Evolutionary conservation across 805 yeast species (phyloP).

Genomic region (Hanseniaspora lindneri): DNA sequence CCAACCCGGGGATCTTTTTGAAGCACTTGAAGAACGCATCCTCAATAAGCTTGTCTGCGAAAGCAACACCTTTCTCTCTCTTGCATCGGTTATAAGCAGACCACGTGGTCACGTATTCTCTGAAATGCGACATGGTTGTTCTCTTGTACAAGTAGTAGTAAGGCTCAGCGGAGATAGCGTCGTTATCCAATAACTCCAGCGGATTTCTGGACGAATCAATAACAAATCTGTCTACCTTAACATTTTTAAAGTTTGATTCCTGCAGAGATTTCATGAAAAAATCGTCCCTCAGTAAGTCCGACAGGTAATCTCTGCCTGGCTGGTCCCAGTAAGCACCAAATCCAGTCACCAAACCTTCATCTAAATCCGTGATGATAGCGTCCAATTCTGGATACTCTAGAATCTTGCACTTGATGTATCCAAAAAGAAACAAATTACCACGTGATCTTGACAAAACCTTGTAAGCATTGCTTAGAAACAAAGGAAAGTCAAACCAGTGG

Average conservation of each 20-base stretch:
- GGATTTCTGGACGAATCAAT: not conserved
- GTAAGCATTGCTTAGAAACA: constrained; percentile 40
- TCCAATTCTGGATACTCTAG: constrained; percentile 44
- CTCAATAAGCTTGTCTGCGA: constrained; percentile 23
- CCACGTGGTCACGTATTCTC: constrained; percentile 52
- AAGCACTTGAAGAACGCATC: constrained; percentile 1
- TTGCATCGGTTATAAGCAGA: constrained; percentile 55
- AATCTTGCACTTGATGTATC: constrained; percentile 62
- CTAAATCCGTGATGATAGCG: constrained; percentile 39
- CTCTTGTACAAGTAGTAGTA: constrained; percentile 22
- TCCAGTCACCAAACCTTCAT: constrained; percentile 28
- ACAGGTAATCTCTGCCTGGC: constrained; percentile 57
- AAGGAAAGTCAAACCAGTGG: constrained; percentile 66
- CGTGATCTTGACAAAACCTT: constrained; percentile 36
- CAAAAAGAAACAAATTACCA: constrained; percentile 73
- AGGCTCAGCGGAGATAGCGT: not conserved
- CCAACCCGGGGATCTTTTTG: not conserved
- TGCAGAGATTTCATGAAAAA: not conserved
- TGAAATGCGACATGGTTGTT: constrained; percentile 37
- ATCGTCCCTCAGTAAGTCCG: constrained; percentile 30
- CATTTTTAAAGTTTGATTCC: constrained; percentile 22
- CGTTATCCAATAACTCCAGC: not conserved
- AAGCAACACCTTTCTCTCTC: constrained; percentile 24
- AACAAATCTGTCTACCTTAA: constrained; percentile 31
- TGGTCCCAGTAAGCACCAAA: constrained; percentile 75